A percentile compares a stretch with the other conserved stretches of the same genome.
Conservation (phyloP, 108 stramenopile genomes). For the Cyclostephanos tholiformis region DNA sequence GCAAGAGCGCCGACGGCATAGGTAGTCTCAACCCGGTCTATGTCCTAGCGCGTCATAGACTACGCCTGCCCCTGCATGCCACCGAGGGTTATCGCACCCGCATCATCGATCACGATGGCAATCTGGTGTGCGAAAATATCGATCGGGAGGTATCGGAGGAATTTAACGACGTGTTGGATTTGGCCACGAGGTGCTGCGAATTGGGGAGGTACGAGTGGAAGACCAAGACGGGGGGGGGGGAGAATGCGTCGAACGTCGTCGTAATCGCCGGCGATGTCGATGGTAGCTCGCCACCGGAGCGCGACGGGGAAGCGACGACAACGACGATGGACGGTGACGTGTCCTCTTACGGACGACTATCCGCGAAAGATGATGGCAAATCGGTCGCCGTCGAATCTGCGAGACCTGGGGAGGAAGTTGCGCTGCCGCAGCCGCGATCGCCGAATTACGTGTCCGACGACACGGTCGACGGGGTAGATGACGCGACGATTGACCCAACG, state of each 20-base stretch:
- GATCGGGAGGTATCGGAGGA: slow-evolving; percentile 63
- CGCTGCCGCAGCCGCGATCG: slow-evolving; percentile 7
- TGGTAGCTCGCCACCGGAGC: not conserved
- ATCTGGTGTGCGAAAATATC: slow-evolving; percentile 61
- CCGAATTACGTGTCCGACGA: slow-evolving; percentile 34
- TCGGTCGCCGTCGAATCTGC: slow-evolving; percentile 2
- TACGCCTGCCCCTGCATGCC: slow-evolving; percentile 49
- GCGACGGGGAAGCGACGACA: too few relatives aligned
- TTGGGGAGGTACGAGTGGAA: slow-evolving; percentile 20
- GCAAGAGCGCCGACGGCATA: slow-evolving; percentile 25
- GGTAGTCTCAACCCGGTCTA: slow-evolving; percentile 68
- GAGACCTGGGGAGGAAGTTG: not conserved
- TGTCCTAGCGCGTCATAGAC: slow-evolving; percentile 52
- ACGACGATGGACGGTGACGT: too few relatives aligned
- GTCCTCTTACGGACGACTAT: not conserved
- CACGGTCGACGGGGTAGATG: slow-evolving; percentile 4
- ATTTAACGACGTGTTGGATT: slow-evolving; percentile 76
- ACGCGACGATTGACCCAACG: slow-evolving; percentile 21
- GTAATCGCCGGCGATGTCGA: not conserved
- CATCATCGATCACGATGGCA: slow-evolving; percentile 64
- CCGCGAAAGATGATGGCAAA: slow-evolving; percentile 9
- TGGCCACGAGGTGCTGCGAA: slow-evolving; percentile 56
- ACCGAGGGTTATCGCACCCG: slow-evolving; percentile 34
- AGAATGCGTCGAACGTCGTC: slow-evolving; percentile 3
- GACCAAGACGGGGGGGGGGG: not conserved